A percentile compares a stretch with the other conserved stretches of the same genome.
Conservation (phyloP, 129 eudicot genomes). For the Centaurea solstitialis region DNA sequence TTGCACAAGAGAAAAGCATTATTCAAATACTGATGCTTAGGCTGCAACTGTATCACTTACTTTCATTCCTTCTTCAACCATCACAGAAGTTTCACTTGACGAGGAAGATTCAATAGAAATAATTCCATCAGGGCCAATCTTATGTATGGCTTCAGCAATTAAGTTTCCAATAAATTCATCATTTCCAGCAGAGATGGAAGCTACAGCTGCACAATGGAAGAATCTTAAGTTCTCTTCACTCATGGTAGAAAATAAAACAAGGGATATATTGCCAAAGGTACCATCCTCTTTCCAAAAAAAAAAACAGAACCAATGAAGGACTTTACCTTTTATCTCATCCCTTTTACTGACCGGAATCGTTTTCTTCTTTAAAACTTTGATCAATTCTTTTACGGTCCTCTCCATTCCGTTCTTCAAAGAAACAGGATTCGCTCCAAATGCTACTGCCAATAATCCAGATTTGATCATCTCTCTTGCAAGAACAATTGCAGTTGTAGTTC, state of each 20-base stretch:
- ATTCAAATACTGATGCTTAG: neutral
- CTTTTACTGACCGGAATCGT: constrained; percentile 63
- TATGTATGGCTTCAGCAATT: constrained; percentile 79
- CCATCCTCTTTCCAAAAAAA: neutral
- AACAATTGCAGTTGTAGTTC: constrained; percentile 91
- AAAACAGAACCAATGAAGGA: neutral
- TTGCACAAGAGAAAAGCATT: neutral
- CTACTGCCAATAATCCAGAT: constrained; percentile 73
- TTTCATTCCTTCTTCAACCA: constrained; percentile 97
- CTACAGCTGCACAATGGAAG: constrained; percentile 61
- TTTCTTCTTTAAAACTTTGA: constrained; percentile 55
- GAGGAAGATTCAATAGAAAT: constrained; percentile 74
- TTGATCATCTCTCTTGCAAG: constrained; percentile 91
- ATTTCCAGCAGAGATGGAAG: constrained; percentile 90
- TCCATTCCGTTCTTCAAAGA: constrained; percentile 89
- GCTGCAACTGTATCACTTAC: constrained; percentile 36
- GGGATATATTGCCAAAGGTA: too few species aligned
- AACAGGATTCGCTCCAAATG: constrained; percentile 86
- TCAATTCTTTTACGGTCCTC: constrained; percentile 65
- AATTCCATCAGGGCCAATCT: constrained; percentile 87
- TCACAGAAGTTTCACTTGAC: constrained; percentile 70
- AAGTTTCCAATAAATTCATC: constrained; percentile 82
- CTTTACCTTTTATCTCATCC: constrained; percentile 70
- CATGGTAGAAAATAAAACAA: neutral
- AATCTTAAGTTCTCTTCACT: neutral